Conservation (phyloP, 208 protist species). For the Leishmania mexicana region DNA sequence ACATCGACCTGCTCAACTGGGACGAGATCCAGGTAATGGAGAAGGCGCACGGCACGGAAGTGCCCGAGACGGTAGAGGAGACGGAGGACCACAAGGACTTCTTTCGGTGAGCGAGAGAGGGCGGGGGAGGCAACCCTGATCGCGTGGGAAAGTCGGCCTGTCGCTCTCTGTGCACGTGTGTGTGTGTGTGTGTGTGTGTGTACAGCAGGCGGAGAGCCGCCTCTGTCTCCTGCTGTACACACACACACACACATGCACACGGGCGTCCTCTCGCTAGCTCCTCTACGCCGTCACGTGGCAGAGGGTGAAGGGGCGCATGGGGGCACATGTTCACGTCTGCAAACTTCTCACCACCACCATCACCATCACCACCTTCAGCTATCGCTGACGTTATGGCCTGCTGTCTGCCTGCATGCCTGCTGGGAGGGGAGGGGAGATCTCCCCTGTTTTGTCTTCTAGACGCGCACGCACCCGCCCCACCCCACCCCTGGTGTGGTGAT, state of each 20-base stretch:
- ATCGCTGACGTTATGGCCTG: neutral
- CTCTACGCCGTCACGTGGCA: neutral
- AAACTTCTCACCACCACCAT: neutral
- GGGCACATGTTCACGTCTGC: neutral
- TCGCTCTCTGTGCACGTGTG: neutral
- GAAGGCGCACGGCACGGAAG: slow-evolving; percentile 18
- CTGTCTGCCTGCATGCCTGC: neutral
- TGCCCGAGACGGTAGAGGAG: slow-evolving; percentile 64
- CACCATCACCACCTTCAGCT: neutral
- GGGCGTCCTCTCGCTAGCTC: too few relatives aligned
- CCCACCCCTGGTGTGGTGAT: neutral
- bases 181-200: neutral
- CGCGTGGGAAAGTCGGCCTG: neutral
- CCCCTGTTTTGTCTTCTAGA: neutral
- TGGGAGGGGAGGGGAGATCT: neutral
- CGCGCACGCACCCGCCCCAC: neutral
- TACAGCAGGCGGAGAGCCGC: neutral
- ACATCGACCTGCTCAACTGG: slow-evolving; percentile 82
- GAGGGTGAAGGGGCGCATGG: neutral
- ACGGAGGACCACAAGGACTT: slow-evolving; percentile 67
- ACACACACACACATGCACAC: too few relatives aligned
- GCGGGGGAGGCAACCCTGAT: neutral
- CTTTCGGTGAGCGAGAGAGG: slow-evolving; percentile 54
- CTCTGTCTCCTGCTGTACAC: too few relatives aligned
- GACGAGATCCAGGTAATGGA: slow-evolving; percentile 67